phyloP scores from a whole-genome alignment of 1,284 basidiomycete genomes.

The Irpex rosettiformis region DNA sequence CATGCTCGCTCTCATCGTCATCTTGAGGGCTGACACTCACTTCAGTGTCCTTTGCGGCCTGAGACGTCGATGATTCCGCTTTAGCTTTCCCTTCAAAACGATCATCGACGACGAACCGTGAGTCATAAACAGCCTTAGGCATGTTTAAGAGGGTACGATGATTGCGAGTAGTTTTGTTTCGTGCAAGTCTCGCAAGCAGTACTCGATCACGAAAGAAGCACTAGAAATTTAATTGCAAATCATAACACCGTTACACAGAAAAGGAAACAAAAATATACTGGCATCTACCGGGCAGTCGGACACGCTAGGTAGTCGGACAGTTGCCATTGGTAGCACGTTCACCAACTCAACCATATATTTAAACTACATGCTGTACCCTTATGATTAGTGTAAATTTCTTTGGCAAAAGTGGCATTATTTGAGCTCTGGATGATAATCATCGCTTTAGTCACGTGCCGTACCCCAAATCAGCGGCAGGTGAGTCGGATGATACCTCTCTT shows the following conservation, averaged over 20 bases:
- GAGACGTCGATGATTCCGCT: constrained; percentile 20
- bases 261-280: not conserved
- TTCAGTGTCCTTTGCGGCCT: not conserved
- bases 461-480: too few species aligned
- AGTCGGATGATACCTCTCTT: too few species aligned
- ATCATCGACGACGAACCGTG: constrained; percentile 25
- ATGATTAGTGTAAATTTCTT: too few species aligned
- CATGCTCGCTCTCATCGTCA: constrained; percentile 24
- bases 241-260: not conserved
- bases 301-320: too few species aligned
- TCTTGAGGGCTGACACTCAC: constrained; percentile 9
- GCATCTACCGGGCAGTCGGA: too few species aligned
- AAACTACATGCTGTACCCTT: too few species aligned
- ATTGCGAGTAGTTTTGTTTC: not conserved
- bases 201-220: not conserved
- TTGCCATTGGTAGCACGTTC: too few species aligned
- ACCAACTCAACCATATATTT: too few species aligned
- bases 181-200: not conserved
- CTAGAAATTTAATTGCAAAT: constrained; percentile 1
- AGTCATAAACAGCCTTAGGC: constrained; percentile 14
- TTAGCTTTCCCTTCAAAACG: constrained; percentile 21
- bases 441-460: too few species aligned
- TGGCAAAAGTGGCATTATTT: too few species aligned
- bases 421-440: too few species aligned
- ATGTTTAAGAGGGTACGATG: not conserved